phyloP scores from a whole-genome alignment of 2,329 filamentous ascomycete genomes.

The Penicillium sp. region DNA sequence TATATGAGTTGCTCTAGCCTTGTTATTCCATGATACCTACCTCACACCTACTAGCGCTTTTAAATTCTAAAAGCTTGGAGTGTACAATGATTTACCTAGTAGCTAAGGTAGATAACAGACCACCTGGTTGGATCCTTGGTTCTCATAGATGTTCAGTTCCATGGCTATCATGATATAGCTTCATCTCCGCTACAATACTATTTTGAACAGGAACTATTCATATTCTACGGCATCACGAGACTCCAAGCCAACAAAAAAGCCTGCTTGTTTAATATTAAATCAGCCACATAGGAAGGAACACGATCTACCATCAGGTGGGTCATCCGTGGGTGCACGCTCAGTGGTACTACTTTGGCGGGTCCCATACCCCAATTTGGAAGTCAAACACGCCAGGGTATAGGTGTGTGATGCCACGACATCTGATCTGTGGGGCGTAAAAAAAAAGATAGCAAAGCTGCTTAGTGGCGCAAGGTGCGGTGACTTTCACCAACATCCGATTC shows the following conservation, averaged over 20 bases:
- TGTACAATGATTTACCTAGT: too few relatives aligned
- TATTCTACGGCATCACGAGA: neutral
- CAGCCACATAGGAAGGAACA: neutral
- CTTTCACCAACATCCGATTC: neutral
- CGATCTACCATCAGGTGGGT: neutral
- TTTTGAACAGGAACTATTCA: neutral
- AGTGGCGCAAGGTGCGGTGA: neutral
- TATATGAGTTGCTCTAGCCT: too few relatives aligned
- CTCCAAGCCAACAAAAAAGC: neutral
- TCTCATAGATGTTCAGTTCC: too few relatives aligned
- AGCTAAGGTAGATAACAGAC: too few relatives aligned
- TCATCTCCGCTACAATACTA: too few relatives aligned
- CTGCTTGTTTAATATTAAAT: neutral
- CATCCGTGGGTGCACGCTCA: neutral
- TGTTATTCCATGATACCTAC: too few relatives aligned
- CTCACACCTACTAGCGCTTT: too few relatives aligned
- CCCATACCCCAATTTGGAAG: neutral
- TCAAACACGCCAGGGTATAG: neutral
- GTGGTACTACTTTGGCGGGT: neutral
- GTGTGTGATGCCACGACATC: constrained; percentile 1
- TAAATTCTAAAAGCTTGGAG: too few relatives aligned
- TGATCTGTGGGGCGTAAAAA: neutral
- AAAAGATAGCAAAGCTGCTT: neutral
- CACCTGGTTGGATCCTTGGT: too few relatives aligned
- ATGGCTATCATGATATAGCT: neutral